Percentiles rank a stretch among this genome's conserved stretches.
Evolutionary conservation across 2,329 filamentous ascomycete species (phyloP).

Genomic region (Aspergillus felis): DNA sequence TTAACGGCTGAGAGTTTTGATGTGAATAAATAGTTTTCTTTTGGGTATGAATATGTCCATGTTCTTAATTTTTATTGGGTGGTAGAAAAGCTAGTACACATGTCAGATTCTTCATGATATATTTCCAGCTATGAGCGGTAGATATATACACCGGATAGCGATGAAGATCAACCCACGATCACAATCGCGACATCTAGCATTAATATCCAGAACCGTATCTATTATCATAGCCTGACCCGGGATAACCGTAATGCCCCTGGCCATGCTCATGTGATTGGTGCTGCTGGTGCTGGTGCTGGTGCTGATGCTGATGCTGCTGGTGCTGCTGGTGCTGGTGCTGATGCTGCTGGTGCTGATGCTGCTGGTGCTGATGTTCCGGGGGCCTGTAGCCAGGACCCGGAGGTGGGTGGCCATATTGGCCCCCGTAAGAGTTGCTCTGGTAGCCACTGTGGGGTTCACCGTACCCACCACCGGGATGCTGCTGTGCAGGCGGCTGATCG

Average conservation of each 20-base stretch:
- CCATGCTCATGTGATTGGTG: neutral
- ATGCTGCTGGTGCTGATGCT: slow-evolving; percentile 3
- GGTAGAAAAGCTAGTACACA: neutral
- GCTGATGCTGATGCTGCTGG: slow-evolving; percentile 1
- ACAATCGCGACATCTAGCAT: neutral
- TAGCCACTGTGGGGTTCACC: neutral
- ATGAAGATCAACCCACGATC: neutral
- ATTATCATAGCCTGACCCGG: neutral
- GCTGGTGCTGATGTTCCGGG: slow-evolving; percentile 4
- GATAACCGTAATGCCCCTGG: neutral
- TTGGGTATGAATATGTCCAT: neutral
- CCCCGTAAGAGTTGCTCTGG: neutral
- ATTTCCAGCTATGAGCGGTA: neutral
- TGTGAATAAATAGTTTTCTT: neutral
- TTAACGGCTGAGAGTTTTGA: neutral
- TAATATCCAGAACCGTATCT: neutral
- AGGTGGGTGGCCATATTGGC: slow-evolving; percentile 3
- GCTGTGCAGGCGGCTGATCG: neutral
- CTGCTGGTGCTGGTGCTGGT: slow-evolving; percentile 1
- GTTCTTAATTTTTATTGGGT: neutral
- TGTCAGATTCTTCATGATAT: neutral
- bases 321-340: slow-evolving; percentile 1
- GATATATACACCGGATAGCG: neutral
- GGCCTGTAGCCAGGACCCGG: neutral
- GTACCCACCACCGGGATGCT: neutral